These are phyloP conservation scores for grape (Vitis vinifera) DNA, from an alignment of 164 flowering plant genomes.

Conservation along the genomic window ASM3070453v1 NC_081817.1:4829501-4830000, in stretches of 20 bases:
- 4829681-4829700: conserved; percentile 38
- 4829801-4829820: conserved; percentile 68
- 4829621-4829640: conserved; percentile 31
- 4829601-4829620: conserved; percentile 3
- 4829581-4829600: conserved; percentile 25
- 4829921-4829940: conserved; percentile 75
- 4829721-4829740: conserved; percentile 53
- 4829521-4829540: conserved; percentile 63
- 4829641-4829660: conserved; percentile 39
- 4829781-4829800: conserved; percentile 20
- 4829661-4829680: conserved; percentile 42
- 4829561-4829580: conserved; percentile 43
- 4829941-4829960: neutral
- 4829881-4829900: conserved; percentile 67
- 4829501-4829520: conserved; percentile 70
- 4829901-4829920: conserved; percentile 74
- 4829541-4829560: conserved; percentile 48
- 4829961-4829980: neutral
- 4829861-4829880: conserved; percentile 76
- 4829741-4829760: conserved; percentile 37
- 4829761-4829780: conserved; percentile 19
- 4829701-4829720: conserved; percentile 54
- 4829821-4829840: conserved; percentile 54
- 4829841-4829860: conserved; percentile 47
- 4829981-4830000: neutral